Evolutionary conservation across 2,329 filamentous ascomycete species (phyloP), one percentile per base, ranked within the genome.

Genomic region (Penicillium rolfsii): DNA sequence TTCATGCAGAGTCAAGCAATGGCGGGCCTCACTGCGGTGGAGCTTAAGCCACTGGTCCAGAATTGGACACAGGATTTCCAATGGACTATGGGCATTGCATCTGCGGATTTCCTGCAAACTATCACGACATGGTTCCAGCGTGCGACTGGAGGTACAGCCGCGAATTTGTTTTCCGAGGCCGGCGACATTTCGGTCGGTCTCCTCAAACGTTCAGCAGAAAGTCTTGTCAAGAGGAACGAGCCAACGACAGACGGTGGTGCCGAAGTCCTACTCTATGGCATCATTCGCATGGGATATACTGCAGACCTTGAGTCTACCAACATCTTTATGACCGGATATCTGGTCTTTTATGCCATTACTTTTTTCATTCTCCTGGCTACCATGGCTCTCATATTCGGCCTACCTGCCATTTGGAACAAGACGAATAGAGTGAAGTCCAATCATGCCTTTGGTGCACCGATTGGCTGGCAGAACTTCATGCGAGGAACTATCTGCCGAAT

Each of bases 1-100:
- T 46, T 46, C 43, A 46, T 46, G 22, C 43, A 46, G 43, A 46
- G 43, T 26, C 43, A 46, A 46, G 43, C 43, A 22, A 46, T 46
- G 22, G 43, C 22, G 19, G 43, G 43, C n/a, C 43, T 46, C 24
- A 14, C 43, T 26, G 43, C 43, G 43, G 43, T 46, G 22, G 43
- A 46, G 0, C 28, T 26, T 12, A 46, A 24, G 5, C 43, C 43
- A 12, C 22, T 46, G 22, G 26, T 46, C 43, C 24, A 28, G 4
- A 46, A 28, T 26, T 46, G 43, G 43, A 26, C 43, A 8, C 43
- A 46, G 22, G 9, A 46, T 46, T 26, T 46, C 16, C 43, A 46
- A 46, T 46, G 43, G 43, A 46, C 43, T 4, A 28, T 46, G 43
- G 28, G 22, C 43, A 46, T 46, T 3, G 43, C 26, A 46, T 11